Percentiles rank a stretch among this genome's conserved stretches.
phyloP scores from a whole-genome alignment of 495 filamentous ascomycete species.

The Tetracladium setigerum region DNA sequence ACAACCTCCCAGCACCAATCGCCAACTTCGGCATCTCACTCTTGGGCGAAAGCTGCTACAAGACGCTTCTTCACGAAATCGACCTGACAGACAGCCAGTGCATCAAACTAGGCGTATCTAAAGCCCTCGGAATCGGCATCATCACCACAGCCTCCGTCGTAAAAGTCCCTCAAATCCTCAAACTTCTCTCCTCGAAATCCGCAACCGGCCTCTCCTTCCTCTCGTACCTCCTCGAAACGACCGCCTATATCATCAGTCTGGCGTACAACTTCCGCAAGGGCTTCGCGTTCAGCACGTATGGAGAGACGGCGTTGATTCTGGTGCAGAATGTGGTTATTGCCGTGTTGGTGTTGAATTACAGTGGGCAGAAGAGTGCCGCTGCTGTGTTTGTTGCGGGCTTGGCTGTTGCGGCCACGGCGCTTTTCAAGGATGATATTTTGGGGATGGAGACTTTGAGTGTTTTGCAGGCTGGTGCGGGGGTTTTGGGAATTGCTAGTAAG shows the following conservation, averaged over 20 bases:
- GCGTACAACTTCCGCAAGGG: constrained; percentile 84
- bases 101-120: constrained; percentile 80
- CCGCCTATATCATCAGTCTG: constrained; percentile 73
- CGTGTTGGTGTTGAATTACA: constrained; percentile 73
- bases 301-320: constrained; percentile 85
- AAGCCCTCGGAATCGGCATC: constrained; percentile 87
- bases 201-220: constrained; percentile 80
- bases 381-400: constrained; percentile 71
- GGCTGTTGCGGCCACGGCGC: constrained; percentile 54
- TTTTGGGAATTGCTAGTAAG: constrained; percentile 79
- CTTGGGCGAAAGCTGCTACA: constrained; percentile 79
- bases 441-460: constrained; percentile 62
- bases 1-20: constrained; percentile 71
- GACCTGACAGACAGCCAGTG: constrained; percentile 66
- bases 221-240: constrained; percentile 84
- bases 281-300: constrained; percentile 93
- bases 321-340: constrained; percentile 87
- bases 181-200: constrained; percentile 72
- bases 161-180: constrained; percentile 93
- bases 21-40: constrained; percentile 67
- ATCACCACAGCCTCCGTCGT: constrained; percentile 80
- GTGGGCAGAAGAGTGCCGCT: constrained; percentile 49
- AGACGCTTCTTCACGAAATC: constrained; percentile 69
- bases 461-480: constrained; percentile 79
- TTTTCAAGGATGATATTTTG: constrained; percentile 46